Percentiles rank a stretch among this genome's conserved stretches.
phyloP scores from a whole-genome alignment of 1,284 basidiomycete species.

The Phylloboletellus chloephorus region DNA sequence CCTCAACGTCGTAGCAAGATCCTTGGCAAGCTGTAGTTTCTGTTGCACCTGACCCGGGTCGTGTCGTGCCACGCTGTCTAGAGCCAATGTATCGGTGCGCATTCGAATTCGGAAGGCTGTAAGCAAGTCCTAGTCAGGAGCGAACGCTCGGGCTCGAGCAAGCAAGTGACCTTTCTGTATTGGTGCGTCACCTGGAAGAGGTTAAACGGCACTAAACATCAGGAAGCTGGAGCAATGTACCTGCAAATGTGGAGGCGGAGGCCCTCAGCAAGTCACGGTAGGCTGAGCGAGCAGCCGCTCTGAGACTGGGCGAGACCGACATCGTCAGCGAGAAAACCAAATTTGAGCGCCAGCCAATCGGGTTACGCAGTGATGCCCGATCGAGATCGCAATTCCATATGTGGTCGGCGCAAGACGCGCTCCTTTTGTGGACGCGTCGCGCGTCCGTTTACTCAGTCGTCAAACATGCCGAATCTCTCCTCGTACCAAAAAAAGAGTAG shows the following conservation, averaged over 20 bases:
- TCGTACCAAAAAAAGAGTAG: conserved; percentile 27
- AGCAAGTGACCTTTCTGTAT: conserved; percentile 44
- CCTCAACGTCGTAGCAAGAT: conserved; percentile 61
- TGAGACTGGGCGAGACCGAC: conserved; percentile 42
- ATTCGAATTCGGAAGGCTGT: conserved; percentile 68
- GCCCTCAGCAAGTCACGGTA: conserved; percentile 67
- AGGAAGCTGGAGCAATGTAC: conserved; percentile 30
- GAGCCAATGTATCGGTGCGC: conserved; percentile 41
- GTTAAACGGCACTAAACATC: neutral
- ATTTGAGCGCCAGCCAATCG: conserved; percentile 18
- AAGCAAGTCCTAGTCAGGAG: conserved; percentile 8
- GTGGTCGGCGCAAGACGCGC: conserved; percentile 39
- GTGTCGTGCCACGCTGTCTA: conserved; percentile 38
- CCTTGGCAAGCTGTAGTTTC: conserved; percentile 50
- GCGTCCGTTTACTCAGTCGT: conserved; percentile 21
- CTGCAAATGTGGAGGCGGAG: conserved; percentile 59
- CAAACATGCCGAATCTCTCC: conserved; percentile 35
- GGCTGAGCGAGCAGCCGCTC: conserved; percentile 58
- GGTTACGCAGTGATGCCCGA: conserved; percentile 13
- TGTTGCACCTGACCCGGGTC: conserved; percentile 48
- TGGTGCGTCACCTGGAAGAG: conserved; percentile 45
- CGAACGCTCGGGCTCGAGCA: conserved; percentile 7
- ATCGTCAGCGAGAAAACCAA: conserved; percentile 25
- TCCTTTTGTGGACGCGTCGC: conserved; percentile 38
- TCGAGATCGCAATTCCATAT: conserved; percentile 27